Conservation (phyloP, 805 yeast species). For the Ogataea ramenticola region DNA sequence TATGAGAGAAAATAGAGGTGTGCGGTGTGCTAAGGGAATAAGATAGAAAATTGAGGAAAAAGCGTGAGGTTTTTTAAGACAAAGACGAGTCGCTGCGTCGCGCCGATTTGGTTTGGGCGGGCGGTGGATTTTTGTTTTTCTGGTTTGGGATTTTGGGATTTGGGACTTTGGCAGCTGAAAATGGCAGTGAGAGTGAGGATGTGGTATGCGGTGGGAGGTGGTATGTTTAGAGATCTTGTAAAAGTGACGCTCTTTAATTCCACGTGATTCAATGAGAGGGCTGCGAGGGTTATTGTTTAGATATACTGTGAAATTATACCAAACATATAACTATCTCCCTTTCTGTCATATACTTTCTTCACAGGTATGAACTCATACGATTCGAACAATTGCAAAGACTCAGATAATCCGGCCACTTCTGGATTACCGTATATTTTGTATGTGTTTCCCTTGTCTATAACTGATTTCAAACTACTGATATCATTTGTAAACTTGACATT, state of each 20-base stretch:
- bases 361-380: slow-evolving; percentile 20
- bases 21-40: too few species aligned
- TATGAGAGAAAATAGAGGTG: too few species aligned
- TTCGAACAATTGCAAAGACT: slow-evolving; percentile 1
- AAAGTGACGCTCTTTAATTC: too few species aligned
- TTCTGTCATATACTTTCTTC: slow-evolving; percentile 7
- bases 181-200: not conserved
- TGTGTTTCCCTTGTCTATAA: slow-evolving; percentile 5
- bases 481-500: slow-evolving; percentile 37
- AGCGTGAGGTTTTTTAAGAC: too few species aligned
- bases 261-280: not conserved
- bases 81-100: too few species aligned
- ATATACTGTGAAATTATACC: too few species aligned
- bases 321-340: slow-evolving; percentile 2
- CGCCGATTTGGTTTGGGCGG: too few species aligned
- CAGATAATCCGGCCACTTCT: not conserved
- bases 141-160: too few species aligned
- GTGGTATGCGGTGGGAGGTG: not conserved
- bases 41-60: too few species aligned
- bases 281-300: too few species aligned
- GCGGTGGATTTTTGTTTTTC: too few species aligned
- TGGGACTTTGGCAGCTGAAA: too few species aligned
- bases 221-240: not conserved
- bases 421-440: slow-evolving; percentile 18
- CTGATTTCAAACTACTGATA: slow-evolving; percentile 30